Conservation (phyloP, 179 eudicot genomes). For the Amaranthus tricolor region DNA sequence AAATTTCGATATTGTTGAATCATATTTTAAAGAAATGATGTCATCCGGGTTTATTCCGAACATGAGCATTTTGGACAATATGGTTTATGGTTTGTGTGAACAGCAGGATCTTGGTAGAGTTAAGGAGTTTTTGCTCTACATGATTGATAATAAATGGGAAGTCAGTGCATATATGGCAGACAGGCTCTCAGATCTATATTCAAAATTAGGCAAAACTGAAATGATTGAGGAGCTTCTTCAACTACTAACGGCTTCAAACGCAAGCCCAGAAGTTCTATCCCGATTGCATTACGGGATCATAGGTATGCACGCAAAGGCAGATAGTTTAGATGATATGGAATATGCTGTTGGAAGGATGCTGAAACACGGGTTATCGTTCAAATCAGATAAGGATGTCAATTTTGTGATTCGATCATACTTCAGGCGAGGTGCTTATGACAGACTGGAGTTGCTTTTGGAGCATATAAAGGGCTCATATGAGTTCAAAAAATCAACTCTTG, state of each 20-base stretch:
- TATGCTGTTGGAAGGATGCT: constrained; percentile 51
- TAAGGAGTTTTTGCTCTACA: constrained; percentile 31
- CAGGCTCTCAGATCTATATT: constrained; percentile 34
- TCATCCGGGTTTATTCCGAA: constrained; percentile 44
- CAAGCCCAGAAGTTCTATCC: constrained; percentile 30
- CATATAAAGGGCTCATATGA: constrained; percentile 30
- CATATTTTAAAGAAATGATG: constrained; percentile 44
- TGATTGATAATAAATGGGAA: constrained; percentile 27
- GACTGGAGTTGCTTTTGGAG: constrained; percentile 45
- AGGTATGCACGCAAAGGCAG: constrained; percentile 37
- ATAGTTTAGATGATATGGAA: constrained; percentile 53
- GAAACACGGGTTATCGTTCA: constrained; percentile 40
- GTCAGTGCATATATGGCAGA: constrained; percentile 25
- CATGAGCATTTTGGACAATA: constrained; percentile 30
- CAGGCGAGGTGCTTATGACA: constrained; percentile 46
- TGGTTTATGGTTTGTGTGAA: constrained; percentile 37
- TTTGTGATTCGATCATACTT: constrained; percentile 43
- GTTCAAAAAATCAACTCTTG: constrained; percentile 40
- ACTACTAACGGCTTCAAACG: constrained; percentile 30
- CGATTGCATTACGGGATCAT: constrained; percentile 37
- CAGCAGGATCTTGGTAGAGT: constrained; percentile 25
- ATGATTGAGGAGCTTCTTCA: constrained; percentile 42
- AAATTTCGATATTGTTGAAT: constrained; percentile 32
- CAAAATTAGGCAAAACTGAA: constrained; percentile 28
- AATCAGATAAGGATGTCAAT: constrained; percentile 38